These are phyloP conservation scores for Populus alba DNA, from an alignment of 345 rosid species.

Conservation along the genomic window DNA sequence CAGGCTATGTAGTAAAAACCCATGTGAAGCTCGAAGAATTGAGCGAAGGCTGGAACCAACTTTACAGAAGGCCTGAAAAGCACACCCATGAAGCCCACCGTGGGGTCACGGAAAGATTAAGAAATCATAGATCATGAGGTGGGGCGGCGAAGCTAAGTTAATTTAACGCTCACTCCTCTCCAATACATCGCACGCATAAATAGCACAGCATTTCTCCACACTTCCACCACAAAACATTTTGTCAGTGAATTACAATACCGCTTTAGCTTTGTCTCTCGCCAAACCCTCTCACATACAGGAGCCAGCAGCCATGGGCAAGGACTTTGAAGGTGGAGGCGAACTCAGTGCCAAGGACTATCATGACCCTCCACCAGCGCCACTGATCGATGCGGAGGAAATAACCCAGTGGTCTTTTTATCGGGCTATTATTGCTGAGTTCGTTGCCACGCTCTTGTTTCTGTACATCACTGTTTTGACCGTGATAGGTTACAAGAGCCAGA, in stretches of 20 bases:
- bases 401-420: constrained; percentile 42
- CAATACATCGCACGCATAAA: background rate
- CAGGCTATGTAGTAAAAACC: too few relatives aligned
- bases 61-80: background rate
- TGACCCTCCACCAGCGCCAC: constrained; percentile 46
- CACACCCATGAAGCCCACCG: background rate
- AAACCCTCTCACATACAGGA: background rate
- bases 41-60: too few relatives aligned
- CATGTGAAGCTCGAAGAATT: too few relatives aligned
- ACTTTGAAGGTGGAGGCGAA: constrained; percentile 26
- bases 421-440: constrained; percentile 45
- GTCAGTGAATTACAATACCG: background rate
- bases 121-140: background rate
- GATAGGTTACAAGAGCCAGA: constrained; percentile 41
- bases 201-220: background rate
- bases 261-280: background rate
- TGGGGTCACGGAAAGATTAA: constrained; percentile 2
- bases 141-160: constrained; percentile 14
- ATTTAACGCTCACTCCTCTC: background rate
- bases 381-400: constrained; percentile 38
- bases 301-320: constrained; percentile 28
- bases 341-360: constrained; percentile 38
- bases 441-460: constrained; percentile 42
- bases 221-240: background rate
- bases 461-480: constrained; percentile 44